A percentile compares a stretch with the other conserved stretches of the same genome.
These are phyloP conservation scores for Neospora caninum DNA, from an alignment of 169 alveolate genomes.

Conservation along the genomic window DNA sequence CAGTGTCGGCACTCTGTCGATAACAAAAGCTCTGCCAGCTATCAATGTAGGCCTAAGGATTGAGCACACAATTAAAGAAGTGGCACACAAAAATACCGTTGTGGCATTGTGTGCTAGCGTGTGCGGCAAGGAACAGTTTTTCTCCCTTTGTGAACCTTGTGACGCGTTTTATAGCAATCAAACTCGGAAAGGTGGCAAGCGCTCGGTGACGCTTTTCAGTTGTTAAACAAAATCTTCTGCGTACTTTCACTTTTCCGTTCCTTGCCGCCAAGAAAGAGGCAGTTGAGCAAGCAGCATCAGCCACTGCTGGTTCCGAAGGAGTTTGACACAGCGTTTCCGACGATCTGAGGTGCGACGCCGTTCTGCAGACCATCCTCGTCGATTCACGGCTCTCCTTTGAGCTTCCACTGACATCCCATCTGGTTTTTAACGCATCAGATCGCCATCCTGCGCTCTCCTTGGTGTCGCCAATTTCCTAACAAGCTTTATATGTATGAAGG, in stretches of 20 bases:
- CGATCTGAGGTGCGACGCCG: background rate
- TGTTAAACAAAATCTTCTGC: no score
- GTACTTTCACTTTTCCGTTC: background rate
- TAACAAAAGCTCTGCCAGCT: no score
- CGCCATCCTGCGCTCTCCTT: background rate
- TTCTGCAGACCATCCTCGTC: background rate
- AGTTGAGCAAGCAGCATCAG: constrained; percentile 15
- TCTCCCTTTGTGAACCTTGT: no score
- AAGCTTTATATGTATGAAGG: background rate
- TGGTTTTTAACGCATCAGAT: background rate
- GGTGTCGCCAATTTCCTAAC: background rate
- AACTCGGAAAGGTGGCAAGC: no score
- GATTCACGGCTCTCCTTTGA: background rate
- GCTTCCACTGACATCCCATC: background rate
- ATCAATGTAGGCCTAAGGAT: no score
- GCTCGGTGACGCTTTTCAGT: no score
- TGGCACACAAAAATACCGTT: no score
- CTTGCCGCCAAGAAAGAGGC: background rate
- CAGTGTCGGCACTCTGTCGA: no score
- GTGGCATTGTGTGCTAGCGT: no score
- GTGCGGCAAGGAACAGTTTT: no score
- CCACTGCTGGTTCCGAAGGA: constrained; percentile 10
- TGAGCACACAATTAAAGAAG: no score
- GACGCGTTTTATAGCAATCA: no score
- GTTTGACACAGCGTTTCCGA: constrained; percentile 13